Evolutionary conservation across 148 eudicot species (phyloP).

Genomic region (Chenopodium album): DNA sequence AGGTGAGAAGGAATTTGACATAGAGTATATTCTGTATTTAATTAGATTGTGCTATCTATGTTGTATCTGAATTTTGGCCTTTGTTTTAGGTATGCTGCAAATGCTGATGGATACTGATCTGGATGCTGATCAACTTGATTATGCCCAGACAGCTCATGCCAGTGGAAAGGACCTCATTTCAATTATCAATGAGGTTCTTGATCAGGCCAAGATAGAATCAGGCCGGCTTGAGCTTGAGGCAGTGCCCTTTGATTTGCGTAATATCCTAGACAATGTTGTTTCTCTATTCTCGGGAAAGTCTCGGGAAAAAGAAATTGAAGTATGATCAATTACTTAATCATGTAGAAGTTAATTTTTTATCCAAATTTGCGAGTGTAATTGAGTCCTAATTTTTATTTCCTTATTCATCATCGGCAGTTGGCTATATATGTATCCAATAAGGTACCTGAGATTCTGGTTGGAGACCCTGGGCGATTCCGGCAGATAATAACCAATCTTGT

Average conservation of each 20-base stretch:
- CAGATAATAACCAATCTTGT: constrained; percentile 93
- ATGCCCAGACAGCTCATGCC: constrained; percentile 75
- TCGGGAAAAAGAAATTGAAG: constrained; percentile 75
- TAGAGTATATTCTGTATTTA: background rate
- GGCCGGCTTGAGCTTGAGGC: constrained; percentile 92
- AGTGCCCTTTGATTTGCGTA: constrained; percentile 77
- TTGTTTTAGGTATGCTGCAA: constrained; percentile 76
- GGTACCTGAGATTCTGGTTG: constrained; percentile 72
- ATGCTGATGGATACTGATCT: constrained; percentile 88
- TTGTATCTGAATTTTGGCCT: constrained; percentile 1
- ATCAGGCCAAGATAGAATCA: constrained; percentile 97
- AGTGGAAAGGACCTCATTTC: constrained; percentile 81
- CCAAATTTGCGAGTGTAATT: background rate
- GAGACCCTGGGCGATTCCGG: constrained; percentile 84
- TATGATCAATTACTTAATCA: constrained; percentile 22
- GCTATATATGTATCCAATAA: constrained; percentile 77
- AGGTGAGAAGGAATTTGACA: constrained; percentile 43
- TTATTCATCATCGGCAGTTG: constrained; percentile 49
- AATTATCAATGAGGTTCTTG: constrained; percentile 84
- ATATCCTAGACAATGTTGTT: constrained; percentile 70
- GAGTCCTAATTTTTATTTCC: constrained; percentile 14
- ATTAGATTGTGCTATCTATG: background rate
- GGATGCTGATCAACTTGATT: constrained; percentile 65
- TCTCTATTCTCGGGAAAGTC: constrained; percentile 75
- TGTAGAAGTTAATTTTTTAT: background rate